Base-by-base conservation (phyloP, 345 rosid genomes). In the Camelina hispida region DNA sequence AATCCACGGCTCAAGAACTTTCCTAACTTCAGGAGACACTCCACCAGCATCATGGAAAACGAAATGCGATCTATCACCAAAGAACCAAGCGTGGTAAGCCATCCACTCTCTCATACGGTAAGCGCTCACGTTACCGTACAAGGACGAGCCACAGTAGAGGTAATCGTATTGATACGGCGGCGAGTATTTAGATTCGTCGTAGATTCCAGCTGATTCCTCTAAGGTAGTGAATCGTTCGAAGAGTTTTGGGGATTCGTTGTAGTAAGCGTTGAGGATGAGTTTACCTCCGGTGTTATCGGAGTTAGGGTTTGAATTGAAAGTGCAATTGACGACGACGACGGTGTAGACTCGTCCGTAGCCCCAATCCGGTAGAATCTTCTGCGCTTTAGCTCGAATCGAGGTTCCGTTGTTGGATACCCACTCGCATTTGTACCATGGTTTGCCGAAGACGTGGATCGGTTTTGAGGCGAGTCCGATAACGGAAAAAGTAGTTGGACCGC, bases 31-130 rank as follows among this genome's bases (percentile, higher is more conserved):
- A 7, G 79, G 69, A 23, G 83, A 75, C 10, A 88, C 91, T 0
- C 94, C 98, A 2, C 98, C 98, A 0, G 98, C 98, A 9, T 93
- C 96, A 28, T 93, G 98, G 15, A 93, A 85, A 18, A 90, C 98
- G 59, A 90, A 93, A 81, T 93, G 96, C 11, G 96, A 93, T 4
- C 72, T 86, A n/a, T 82, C 81, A 0, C 98, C 98, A 6, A 93
- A 90, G 80, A 93, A 88, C 93, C 96, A 86, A 1, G 93, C 87
- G 75, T 93, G 98, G 73, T 90, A 93, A 66, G 98, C 98, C 82
- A 90, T 93, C 96, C 96, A 93, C 57, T 93, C 98, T 58, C 94
- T 76, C 25, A 93, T 81, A 71, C 98, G 84, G 9, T 80, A 70
- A 4, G 93, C 84, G 48, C 85, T 88, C 70, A 93, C 76, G 77